Percentiles rank a stretch among this genome's conserved stretches.
Evolutionary conservation across 495 filamentous ascomycete species (phyloP).

Genomic region (Achaetomiella virescens): DNA sequence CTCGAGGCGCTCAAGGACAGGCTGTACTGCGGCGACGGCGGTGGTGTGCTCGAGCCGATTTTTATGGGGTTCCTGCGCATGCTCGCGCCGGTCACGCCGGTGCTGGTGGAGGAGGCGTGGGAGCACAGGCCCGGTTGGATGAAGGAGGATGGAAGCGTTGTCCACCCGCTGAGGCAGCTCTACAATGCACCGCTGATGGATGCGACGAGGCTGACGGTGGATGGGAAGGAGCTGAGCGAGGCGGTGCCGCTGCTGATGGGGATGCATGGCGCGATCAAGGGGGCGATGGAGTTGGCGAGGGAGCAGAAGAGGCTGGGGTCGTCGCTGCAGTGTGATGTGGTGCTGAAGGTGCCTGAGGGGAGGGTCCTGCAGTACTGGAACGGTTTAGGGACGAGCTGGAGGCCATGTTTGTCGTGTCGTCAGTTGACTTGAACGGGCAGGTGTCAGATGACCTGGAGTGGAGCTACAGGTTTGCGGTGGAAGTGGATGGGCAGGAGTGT

Average conservation of each 20-base stretch:
- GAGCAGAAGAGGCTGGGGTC: conserved; percentile 61
- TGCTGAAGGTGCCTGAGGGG: conserved; percentile 38
- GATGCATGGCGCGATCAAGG: conserved; percentile 58
- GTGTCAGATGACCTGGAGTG: conserved; percentile 42
- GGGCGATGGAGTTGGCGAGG: conserved; percentile 61
- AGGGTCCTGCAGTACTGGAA: conserved; percentile 36
- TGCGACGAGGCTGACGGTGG: conserved; percentile 22
- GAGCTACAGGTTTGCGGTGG: conserved; percentile 51
- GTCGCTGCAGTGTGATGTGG: conserved; percentile 64
- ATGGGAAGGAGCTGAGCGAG: conserved; percentile 27
- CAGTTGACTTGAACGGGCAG: conserved; percentile 44
- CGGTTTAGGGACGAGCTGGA: conserved; percentile 59
- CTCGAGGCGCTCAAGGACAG: conserved; percentile 87
- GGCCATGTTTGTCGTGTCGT: conserved; percentile 70
- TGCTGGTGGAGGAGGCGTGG: conserved; percentile 86
- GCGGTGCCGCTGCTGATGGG: conserved; percentile 55
- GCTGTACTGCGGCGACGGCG: conserved; percentile 69
- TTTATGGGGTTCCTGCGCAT: conserved; percentile 65
- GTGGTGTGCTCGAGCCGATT: conserved; percentile 63
- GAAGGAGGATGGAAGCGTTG: conserved; percentile 38
- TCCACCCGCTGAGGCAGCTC: conserved; percentile 38
- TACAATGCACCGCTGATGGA: conserved; percentile 37
- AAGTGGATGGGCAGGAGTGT: conserved; percentile 42
- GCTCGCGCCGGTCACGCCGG: conserved; percentile 72
- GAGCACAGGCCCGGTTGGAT: conserved; percentile 61